Evolutionary conservation across 2,329 filamentous ascomycete genomes (phyloP), one percentile per base, ranked within the genome.

Genomic region (Cercospora sojina): DNA sequence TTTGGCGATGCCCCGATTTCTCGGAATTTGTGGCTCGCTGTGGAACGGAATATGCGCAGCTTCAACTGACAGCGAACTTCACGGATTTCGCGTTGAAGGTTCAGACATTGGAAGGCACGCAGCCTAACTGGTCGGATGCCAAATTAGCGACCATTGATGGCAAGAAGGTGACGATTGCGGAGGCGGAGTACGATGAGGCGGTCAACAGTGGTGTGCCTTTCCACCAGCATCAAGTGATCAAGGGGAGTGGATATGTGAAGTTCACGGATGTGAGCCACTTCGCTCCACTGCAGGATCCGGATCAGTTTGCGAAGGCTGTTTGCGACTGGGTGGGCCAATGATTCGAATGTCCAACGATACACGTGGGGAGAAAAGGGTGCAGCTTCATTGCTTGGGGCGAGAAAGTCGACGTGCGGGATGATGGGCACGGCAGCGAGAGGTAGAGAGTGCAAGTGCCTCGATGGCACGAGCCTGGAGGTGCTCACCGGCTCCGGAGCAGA

Each of bases 181-280:
- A 73, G n/a, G 75, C 75, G 2, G 74, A 76, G 16, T 65, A 74
- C 18, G 75, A 77, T 62, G 80, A 82, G 74, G 80, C 79, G 2
- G 76, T 82, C n/a, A 80, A 79, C 56, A 66, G 73, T 25, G 74
- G 75, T 49, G 79, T 80, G 0, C 77, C 79, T 0, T 68, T 64
- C 2, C 75, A 76, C 67, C 67, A 82, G 62, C 72, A 79, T 63
- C 69, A 67, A 10, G 75, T 78, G 32, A 80, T 82, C 57, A 68
- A 71, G n/a, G 77, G 77, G 3, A 82, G 80, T 64, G 72, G 73
- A 61, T 63, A 79, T 53, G 70, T 75, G 41, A 79, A 77, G 7
- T 67, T 82, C 66, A 74, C 66, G 1, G 76, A 74, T 1, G 80
- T 81, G 5, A 81, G 80, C 66, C 80, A 82, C 66, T 82, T 82